Base-by-base conservation (phyloP, 2,329 filamentous ascomycete species). In the Neonectria faginata region DNA sequence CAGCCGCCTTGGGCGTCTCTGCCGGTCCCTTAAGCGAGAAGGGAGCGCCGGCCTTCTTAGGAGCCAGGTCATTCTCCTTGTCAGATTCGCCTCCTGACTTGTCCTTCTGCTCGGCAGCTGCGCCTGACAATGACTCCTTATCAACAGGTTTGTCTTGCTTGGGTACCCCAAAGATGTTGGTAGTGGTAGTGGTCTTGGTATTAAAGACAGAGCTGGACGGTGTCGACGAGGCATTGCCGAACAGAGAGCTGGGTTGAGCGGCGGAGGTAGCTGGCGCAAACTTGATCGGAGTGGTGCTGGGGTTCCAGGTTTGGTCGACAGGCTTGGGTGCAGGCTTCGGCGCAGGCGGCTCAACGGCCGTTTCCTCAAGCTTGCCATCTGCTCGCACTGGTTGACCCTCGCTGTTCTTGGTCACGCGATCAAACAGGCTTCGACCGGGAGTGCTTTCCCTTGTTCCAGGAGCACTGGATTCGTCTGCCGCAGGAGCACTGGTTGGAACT, bases 271-370 rank as follows among this genome's bases (percentile, higher is more conserved):
- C 65, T 47, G 81, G 76, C 12, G 81, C 81, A 71, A 88, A 88
- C 72, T 87, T 88, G 74, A 89, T 86, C 2, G 86, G 86, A 6
- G 81, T 82, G 18, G 80, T 82, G 75, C 80, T 85, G 5, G 79
- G 77, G 51, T 82, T 80, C 73, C 78, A 80, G 16, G 81, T 80
- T 70, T 81, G 79, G 44, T 81, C 79, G 9, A 75, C 66, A 16
- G 78, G 66, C 14, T 77, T 71, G 45, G 69, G 58, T 22, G 57
- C 66, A 12, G 78, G 66, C 12, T 77, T 71, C 41, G 69, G 57
- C n/a, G 55, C 57, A 10, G 62, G 51, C 22, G 66, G 16, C 39
- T 73, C 67, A 20, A 70, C 58, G 16, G 58, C 52, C 7, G 62
- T 52, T 22, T 66, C 68, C 57, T 73, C 73, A 47, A 60, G 50